These are phyloP conservation scores for Rhodotorula babjevae DNA, from an alignment of 768 basidiomycete genomes.

Conservation along the genomic window DNA sequence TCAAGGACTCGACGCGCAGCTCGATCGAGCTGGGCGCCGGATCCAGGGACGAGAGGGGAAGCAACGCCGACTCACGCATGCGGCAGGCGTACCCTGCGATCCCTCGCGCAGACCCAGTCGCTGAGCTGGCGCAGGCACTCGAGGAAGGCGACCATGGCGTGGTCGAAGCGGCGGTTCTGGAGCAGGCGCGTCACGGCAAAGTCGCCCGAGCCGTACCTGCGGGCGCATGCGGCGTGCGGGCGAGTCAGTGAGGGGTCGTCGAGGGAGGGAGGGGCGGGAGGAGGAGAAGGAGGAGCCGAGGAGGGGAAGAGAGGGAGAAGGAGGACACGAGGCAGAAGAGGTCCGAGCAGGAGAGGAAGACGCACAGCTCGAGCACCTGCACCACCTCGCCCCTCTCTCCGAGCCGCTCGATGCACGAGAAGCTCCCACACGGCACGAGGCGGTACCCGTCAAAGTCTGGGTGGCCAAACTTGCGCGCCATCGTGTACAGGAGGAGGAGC, in stretches of 20 bases:
- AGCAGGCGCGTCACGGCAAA: slow-evolving; percentile 78
- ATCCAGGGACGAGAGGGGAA: not conserved
- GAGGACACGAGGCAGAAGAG: not conserved
- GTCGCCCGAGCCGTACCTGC: slow-evolving; percentile 81
- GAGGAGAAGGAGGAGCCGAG: not conserved
- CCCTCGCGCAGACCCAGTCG: slow-evolving; percentile 74
- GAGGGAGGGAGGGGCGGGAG: no score
- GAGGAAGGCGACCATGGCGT: slow-evolving; percentile 91
- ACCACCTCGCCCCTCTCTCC: slow-evolving; percentile 63
- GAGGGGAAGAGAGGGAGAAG: not conserved
- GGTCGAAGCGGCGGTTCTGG: slow-evolving; percentile 92
- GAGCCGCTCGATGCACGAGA: slow-evolving; percentile 72
- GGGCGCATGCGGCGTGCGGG: not conserved
- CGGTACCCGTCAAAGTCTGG: slow-evolving; percentile 79
- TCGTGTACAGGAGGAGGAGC: slow-evolving; percentile 79
- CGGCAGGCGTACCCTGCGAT: slow-evolving; percentile 65
- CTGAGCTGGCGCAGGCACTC: slow-evolving; percentile 89
- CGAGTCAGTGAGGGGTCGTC: not conserved
- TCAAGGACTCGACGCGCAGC: not conserved
- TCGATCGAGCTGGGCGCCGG: not conserved
- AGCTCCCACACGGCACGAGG: slow-evolving; percentile 88
- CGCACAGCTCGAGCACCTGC: slow-evolving; percentile 66
- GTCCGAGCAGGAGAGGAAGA: not conserved
- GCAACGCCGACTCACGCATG: slow-evolving; percentile 63
- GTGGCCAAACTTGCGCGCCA: slow-evolving; percentile 85